Evolutionary conservation across 2,329 filamentous ascomycete species (phyloP).

Genomic region (Claviceps cyperi): DNA sequence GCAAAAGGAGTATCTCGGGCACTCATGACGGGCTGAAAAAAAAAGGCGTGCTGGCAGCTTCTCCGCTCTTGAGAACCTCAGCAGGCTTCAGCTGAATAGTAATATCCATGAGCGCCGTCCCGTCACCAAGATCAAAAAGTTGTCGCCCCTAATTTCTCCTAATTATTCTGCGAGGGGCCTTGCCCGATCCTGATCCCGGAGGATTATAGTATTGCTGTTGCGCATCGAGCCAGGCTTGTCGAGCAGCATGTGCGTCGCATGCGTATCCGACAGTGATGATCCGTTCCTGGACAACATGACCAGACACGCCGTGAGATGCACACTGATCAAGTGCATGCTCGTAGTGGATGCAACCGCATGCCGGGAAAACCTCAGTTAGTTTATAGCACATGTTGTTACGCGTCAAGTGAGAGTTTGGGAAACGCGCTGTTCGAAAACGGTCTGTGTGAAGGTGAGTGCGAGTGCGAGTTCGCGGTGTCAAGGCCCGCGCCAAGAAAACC

Average conservation of each 20-base stretch:
- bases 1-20: constrained; percentile 1
- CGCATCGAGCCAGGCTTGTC: constrained; percentile 24
- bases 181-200: constrained; percentile 24
- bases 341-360: constrained; percentile 80
- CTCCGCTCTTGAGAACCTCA: constrained; percentile 31
- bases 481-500: background rate
- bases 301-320: constrained; percentile 55
- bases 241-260: constrained; percentile 32
- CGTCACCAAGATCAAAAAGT: constrained; percentile 7
- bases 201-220: constrained; percentile 36
- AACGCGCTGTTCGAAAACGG: background rate
- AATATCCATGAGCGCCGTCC: constrained; percentile 24
- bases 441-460: background rate
- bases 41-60: constrained; percentile 30
- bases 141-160: background rate
- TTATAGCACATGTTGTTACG: constrained; percentile 63
- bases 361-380: constrained; percentile 71
- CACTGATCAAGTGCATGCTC: constrained; percentile 77
- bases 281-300: constrained; percentile 58
- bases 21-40: no score
- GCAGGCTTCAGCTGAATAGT: constrained; percentile 26
- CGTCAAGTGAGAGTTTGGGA: constrained; percentile 2
- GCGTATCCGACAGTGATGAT: constrained; percentile 73
- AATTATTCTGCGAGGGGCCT: background rate
- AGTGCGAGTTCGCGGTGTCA: background rate